Evolutionary conservation across 2,329 filamentous ascomycete species (phyloP).

Genomic region (Alternaria dauci): DNA sequence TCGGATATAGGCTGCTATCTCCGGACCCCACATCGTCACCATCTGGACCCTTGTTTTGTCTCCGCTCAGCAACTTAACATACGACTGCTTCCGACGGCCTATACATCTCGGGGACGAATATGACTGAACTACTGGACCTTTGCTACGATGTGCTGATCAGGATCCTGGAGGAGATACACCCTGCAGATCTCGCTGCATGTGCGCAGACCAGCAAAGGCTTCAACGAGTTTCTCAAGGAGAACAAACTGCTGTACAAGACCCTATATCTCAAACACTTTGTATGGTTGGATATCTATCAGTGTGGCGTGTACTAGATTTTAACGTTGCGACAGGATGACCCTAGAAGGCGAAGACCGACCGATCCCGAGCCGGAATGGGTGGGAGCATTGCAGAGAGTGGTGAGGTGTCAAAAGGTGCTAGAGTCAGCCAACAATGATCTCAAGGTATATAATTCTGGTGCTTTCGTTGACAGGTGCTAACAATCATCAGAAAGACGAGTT

Average conservation of each 20-base stretch:
- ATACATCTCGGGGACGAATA: background rate
- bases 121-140: slow-evolving; percentile 46
- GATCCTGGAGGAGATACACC: slow-evolving; percentile 45
- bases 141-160: slow-evolving; percentile 49
- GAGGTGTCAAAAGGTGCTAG: slow-evolving; percentile 55
- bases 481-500: slow-evolving; percentile 43
- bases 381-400: slow-evolving; percentile 40
- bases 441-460: slow-evolving; percentile 43
- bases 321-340: slow-evolving; percentile 51
- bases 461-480: background rate
- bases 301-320: slow-evolving; percentile 10
- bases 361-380: slow-evolving; percentile 45
- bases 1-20: slow-evolving; percentile 6
- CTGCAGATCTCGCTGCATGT: slow-evolving; percentile 43
- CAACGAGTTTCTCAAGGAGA: slow-evolving; percentile 63
- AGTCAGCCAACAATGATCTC: slow-evolving; percentile 50
- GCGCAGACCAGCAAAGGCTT: slow-evolving; percentile 52
- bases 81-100: background rate
- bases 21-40: slow-evolving; percentile 16
- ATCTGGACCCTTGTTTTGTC: background rate
- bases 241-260: slow-evolving; percentile 67
- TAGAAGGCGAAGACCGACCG: slow-evolving; percentile 30
- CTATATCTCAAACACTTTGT: slow-evolving; percentile 69
- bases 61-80: background rate
- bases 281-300: slow-evolving; percentile 24